These are phyloP conservation scores for Picochlorum sp. DNA, from an alignment of 139 green algal species.

Conservation along the genomic window DNA sequence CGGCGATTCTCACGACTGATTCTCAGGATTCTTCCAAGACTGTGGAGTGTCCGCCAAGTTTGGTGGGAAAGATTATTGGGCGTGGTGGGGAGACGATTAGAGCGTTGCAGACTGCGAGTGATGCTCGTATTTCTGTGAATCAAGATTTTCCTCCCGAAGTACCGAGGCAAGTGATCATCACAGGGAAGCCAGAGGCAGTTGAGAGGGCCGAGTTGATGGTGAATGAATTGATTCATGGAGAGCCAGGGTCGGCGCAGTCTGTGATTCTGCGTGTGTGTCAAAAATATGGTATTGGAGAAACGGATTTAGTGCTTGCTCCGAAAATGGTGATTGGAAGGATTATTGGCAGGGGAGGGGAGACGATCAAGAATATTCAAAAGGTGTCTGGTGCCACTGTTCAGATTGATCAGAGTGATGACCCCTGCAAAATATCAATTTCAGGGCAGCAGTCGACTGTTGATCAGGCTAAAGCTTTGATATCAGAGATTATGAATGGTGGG, in stretches of 20 bases:
- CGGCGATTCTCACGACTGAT: conserved; percentile 6
- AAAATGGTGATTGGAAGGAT: conserved; percentile 81
- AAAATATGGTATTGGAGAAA: conserved; percentile 25
- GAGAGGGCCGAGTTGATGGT: conserved; percentile 65
- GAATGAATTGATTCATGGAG: conserved; percentile 72
- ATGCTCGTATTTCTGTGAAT: conserved; percentile 35
- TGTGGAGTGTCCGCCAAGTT: conserved; percentile 62
- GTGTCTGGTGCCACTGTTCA: conserved; percentile 26
- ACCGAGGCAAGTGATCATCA: conserved; percentile 61
- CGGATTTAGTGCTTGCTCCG: conserved; percentile 28
- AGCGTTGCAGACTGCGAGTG: conserved; percentile 75
- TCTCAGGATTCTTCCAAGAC: not conserved
- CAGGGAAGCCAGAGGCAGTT: conserved; percentile 51
- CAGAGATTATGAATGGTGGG: conserved; percentile 23
- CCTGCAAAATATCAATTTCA: conserved; percentile 81
- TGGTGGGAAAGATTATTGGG: conserved; percentile 93
- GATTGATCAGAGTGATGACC: conserved; percentile 40
- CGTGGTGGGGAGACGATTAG: conserved; percentile 94
- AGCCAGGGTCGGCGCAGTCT: conserved; percentile 58
- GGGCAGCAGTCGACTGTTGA: conserved; percentile 43
- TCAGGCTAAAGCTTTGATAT: conserved; percentile 29
- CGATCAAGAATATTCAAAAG: conserved; percentile 78
- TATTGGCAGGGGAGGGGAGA: conserved; percentile 90
- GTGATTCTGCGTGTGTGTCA: conserved; percentile 76
- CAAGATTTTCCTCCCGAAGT: conserved; percentile 47